Evolutionary conservation across 108 stramenopile species (phyloP), one percentile per base, ranked within the genome.

Genomic region (Nannochloropsis salina): DNA sequence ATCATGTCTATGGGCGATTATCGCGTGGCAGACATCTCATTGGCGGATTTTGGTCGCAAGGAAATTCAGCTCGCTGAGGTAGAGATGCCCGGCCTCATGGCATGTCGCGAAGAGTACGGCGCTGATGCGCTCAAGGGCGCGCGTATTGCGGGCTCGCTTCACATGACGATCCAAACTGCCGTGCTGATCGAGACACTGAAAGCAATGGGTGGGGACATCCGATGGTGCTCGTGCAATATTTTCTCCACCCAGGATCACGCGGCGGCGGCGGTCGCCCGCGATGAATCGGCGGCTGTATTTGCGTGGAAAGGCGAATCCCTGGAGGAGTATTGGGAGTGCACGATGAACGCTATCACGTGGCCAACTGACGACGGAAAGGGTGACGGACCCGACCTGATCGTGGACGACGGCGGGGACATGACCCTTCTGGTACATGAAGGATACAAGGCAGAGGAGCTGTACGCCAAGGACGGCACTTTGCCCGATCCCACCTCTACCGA

Each of bases 201-300:
- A 92, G 91, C 94, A 18, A 95, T 99, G 74, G 97, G 99, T 83
- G 96, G 93, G 42, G 97, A 99, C 92, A 93, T 99, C 88, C 94
- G 99, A 88, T 99, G 99, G 99, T 99, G 99, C 96, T 95, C 94
- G 45, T 99, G 99, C 93, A 99, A 99, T 96, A 99, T 99, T 90
- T 99, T 98, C 94, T 98, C 97, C 88, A 99, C 99, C 83, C 99
- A 99, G 92, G 99, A 99, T 90, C 99, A 99, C 94, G 99, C 99
- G 88, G 99, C 99, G 74, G 97, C 99, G 83, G 99, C 99, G 87
- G 97, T 99, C 85, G 99, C 97, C 41, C 96, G 97, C 88, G 97
- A 97, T 86, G 97, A 95, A 86, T 94, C 95, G 87, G 96, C 97
- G 80, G 98, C 97, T 47, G 97, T 99, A 82, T 99, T 98, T 87